Base-by-base conservation (phyloP, 345 rosid genomes). In the Syzygium grande region DNA sequence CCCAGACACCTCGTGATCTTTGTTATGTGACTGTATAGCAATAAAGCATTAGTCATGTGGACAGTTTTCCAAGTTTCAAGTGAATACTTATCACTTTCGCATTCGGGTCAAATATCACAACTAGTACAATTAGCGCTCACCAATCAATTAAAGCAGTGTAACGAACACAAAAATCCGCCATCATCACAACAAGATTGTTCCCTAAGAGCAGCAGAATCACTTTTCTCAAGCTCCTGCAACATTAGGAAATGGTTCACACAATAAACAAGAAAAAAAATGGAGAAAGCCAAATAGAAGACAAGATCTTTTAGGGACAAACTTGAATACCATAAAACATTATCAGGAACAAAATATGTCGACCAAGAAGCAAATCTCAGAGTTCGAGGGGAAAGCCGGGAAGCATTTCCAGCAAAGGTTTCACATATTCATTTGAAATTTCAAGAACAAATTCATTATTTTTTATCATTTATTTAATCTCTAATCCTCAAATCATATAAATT, bases 121-220 rank as follows among this genome's bases (percentile, higher is more conserved):
- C n/a, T 86, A 51, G 87, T 73, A 54, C 41, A n/a, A 29, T 77
- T 61, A 89, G 77, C 88, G 85, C 94, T 94, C 91, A 97, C 99
- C 99, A 95, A 90, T 97, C 99, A 87, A 97, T 94, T 86, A 96
- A 88, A 90, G 99, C 98, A 80, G 99, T 96, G 88, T 96, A 93
- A 83, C 96, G 98, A 87, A 97, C 98, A 85, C 98, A 97, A 89
- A 97, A 97, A 91, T 96, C 99, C 22, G 99, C 93, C 96, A 95
- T 93, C 49, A 88, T 94, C 88, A 97, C 98, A 5, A 97, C 94
- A 87, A 97, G 96, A 92, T 97, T 96, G 91, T 97, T 97, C 96
- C 90, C 97, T 96, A 87, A 97, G 95, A 68, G 98, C 92, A 53
- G 99, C 97, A 90, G 89, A 94, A 80, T 97, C 98, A 91, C 99